Evolutionary conservation across 2,329 filamentous ascomycete species (phyloP).

Genomic region (Malbranchea zuffiana): DNA sequence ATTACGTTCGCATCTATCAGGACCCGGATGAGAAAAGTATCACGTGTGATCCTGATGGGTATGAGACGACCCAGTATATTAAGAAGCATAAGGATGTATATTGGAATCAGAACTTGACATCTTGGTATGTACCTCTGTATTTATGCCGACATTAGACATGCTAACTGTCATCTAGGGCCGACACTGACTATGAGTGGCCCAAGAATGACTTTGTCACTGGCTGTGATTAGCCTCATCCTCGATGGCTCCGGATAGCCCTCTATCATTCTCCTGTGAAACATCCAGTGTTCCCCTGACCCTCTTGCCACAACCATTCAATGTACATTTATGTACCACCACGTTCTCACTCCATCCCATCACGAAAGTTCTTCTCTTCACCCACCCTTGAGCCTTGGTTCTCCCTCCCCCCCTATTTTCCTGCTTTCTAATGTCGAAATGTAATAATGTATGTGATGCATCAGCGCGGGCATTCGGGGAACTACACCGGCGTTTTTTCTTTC

Average conservation of each 20-base stretch:
- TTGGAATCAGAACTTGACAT: constrained; percentile 52
- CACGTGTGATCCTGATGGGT: constrained; percentile 58
- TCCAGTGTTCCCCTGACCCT: too few relatives aligned
- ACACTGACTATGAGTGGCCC: constrained; percentile 48
- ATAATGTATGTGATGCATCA: too few relatives aligned
- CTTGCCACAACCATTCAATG: too few relatives aligned
- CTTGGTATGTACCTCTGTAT: constrained; percentile 39
- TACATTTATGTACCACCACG: too few relatives aligned
- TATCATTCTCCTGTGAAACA: too few relatives aligned
- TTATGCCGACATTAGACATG: constrained; percentile 11
- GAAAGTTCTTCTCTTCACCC: background rate
- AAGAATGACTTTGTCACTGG: constrained; percentile 51
- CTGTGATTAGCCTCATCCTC: too few relatives aligned
- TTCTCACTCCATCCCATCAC: too few relatives aligned
- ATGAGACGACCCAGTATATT: constrained; percentile 58
- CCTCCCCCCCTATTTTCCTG: too few relatives aligned
- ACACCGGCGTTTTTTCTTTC: background rate
- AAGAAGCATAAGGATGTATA: constrained; percentile 50
- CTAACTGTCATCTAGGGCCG: constrained; percentile 25
- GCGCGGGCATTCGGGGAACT: too few relatives aligned
- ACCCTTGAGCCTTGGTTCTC: background rate
- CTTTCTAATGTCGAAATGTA: too few relatives aligned
- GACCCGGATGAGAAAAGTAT: constrained; percentile 46
- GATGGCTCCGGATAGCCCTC: too few relatives aligned
- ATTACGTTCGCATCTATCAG: constrained; percentile 62